Conservation (phyloP, 768 basidiomycete genomes). For the Pisolithus orientalis region DNA sequence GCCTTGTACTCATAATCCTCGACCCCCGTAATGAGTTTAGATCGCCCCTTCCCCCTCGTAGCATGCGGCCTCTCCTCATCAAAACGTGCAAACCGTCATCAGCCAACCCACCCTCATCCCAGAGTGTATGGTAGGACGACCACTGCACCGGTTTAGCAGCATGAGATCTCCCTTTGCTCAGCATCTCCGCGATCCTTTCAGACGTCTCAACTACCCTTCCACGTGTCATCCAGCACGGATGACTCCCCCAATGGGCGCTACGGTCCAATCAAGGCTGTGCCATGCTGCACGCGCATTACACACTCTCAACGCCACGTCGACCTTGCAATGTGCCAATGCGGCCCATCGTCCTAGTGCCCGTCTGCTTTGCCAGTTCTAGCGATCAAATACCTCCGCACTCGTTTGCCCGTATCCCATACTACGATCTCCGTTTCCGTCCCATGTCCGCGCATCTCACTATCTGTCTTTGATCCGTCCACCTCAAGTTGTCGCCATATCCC, state of each 20-base stretch:
- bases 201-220: neutral
- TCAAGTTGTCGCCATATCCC: neutral
- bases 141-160: too few species aligned
- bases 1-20: too few species aligned
- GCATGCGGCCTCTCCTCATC: too few species aligned
- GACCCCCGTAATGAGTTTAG: too few species aligned
- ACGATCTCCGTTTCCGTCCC: neutral
- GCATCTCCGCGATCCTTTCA: neutral
- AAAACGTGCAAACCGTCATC: too few species aligned
- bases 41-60: too few species aligned
- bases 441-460: neutral
- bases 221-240: neutral
- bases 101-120: too few species aligned
- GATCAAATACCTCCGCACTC: neutral
- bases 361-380: neutral
- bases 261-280: neutral
- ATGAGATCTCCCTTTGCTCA: neutral
- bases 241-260: neutral
- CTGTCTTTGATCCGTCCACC: neutral
- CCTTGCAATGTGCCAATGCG: neutral
- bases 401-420: neutral
- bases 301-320: neutral
- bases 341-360: neutral
- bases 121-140: too few species aligned
- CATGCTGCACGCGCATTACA: neutral